These are phyloP conservation scores for Chrysoporthe austroafricana DNA, from an alignment of 2,329 filamentous ascomycete species.

Conservation along the genomic window DNA sequence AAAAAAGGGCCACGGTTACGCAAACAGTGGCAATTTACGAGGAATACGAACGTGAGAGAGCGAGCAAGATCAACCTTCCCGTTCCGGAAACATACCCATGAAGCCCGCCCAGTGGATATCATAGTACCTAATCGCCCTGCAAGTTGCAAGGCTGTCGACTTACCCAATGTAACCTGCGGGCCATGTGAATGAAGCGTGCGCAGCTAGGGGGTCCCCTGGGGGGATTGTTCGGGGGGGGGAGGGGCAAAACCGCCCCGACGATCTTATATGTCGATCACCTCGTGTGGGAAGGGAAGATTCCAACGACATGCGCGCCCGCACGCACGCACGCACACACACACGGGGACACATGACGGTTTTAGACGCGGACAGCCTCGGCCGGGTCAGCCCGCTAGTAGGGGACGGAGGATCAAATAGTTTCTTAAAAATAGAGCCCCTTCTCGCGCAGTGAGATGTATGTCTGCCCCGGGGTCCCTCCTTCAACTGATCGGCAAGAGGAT, in stretches of 20 bases:
- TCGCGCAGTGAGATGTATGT: background rate
- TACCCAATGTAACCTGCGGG: background rate
- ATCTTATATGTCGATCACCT: constrained; percentile 17
- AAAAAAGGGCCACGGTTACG: background rate
- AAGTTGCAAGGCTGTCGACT: constrained; percentile 9
- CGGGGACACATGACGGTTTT: background rate
- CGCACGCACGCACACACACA: background rate
- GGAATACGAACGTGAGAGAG: constrained; percentile 5
- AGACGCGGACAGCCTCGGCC: background rate
- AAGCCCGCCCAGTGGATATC: background rate
- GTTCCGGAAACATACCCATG: constrained; percentile 1
- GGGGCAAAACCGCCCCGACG: constrained; percentile 2
- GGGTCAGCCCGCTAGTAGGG: too few relatives aligned
- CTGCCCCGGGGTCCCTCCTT: background rate
- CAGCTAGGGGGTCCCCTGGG: background rate
- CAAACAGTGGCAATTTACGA: constrained; percentile 12
- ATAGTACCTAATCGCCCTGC: background rate
- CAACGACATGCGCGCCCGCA: background rate
- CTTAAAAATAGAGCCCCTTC: background rate
- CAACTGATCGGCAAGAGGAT: background rate
- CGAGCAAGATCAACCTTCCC: constrained; percentile 8
- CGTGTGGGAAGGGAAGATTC: constrained; percentile 1
- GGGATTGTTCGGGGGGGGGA: background rate
- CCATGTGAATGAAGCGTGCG: background rate
- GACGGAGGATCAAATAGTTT: too few relatives aligned